These are phyloP conservation scores for Alternaria alternata DNA, from an alignment of 2,329 filamentous ascomycete genomes.

Conservation along the genomic window DNA sequence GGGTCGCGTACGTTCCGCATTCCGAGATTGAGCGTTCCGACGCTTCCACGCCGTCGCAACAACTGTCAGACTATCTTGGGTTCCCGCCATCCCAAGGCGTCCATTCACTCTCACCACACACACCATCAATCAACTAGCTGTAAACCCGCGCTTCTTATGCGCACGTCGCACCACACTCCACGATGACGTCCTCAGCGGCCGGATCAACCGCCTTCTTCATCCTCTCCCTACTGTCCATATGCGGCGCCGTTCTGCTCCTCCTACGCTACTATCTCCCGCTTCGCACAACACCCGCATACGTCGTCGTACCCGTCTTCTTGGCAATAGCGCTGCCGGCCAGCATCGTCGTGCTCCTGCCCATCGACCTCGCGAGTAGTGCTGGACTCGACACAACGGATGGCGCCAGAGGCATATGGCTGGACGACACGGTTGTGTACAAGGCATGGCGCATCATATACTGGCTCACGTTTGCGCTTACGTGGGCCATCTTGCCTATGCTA, in stretches of 20 bases:
- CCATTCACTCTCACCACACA: slow-evolving; percentile 9
- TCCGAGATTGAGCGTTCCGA: slow-evolving; percentile 28
- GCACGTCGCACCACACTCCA: slow-evolving; percentile 18
- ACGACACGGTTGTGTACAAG: slow-evolving; percentile 78
- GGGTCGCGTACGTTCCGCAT: slow-evolving; percentile 28
- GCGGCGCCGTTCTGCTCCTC: slow-evolving; percentile 79
- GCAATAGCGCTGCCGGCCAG: slow-evolving; percentile 92
- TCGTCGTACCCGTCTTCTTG: slow-evolving; percentile 92
- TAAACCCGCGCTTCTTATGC: slow-evolving; percentile 21
- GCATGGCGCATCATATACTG: slow-evolving; percentile 97
- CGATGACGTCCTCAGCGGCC: slow-evolving; percentile 67
- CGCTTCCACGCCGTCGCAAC: slow-evolving; percentile 15
- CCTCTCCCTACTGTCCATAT: slow-evolving; percentile 76
- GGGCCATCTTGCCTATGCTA: slow-evolving; percentile 91
- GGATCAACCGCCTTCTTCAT: slow-evolving; percentile 82
- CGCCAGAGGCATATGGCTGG: slow-evolving; percentile 85
- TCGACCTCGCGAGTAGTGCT: slow-evolving; percentile 90
- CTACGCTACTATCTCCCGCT: slow-evolving; percentile 90
- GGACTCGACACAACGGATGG: slow-evolving; percentile 71
- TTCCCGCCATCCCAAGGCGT: slow-evolving; percentile 4
- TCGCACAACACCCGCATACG: slow-evolving; percentile 87
- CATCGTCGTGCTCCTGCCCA: slow-evolving; percentile 90
- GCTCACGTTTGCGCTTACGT: slow-evolving; percentile 94
- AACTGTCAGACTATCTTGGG: slow-evolving; percentile 9
- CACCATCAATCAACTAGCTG: slow-evolving; percentile 11